Evolutionary conservation across 2,329 filamentous ascomycete genomes (phyloP).

Genomic region (Phyllosticta ampelicida): DNA sequence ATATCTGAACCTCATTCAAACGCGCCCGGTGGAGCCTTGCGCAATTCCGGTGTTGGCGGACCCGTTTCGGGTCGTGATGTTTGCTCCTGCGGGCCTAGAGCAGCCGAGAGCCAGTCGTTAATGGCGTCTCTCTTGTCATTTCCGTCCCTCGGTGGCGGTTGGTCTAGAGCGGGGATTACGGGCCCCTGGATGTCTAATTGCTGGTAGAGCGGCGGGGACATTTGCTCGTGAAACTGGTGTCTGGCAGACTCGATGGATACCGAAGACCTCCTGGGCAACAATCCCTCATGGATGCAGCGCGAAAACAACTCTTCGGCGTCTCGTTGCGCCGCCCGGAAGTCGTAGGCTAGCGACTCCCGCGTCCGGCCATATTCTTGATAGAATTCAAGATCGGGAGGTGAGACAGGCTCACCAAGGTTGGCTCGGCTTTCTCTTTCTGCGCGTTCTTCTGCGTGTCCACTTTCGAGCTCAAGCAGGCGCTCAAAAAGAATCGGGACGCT

Average conservation of each 20-base stretch:
- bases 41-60: neutral
- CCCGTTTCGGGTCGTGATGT: neutral
- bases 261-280: neutral
- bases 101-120: neutral
- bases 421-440: constrained; percentile 1
- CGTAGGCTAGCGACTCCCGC: neutral
- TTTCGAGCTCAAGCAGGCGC: constrained; percentile 1
- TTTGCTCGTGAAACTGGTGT: neutral
- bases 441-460: neutral
- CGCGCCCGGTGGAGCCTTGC: neutral
- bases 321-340: neutral
- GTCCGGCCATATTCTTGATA: constrained; percentile 4
- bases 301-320: neutral
- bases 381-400: constrained; percentile 6
- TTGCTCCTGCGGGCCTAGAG: neutral
- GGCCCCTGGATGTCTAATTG: neutral
- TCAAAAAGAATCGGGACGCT: constrained; percentile 3
- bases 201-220: neutral
- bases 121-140: neutral
- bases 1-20: too few species aligned
- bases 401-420: constrained; percentile 2
- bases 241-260: neutral
- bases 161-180: neutral
- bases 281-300: neutral
- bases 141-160: neutral